phyloP scores from a whole-genome alignment of 1,284 basidiomycete species.

The Anthracocystis setariae region DNA sequence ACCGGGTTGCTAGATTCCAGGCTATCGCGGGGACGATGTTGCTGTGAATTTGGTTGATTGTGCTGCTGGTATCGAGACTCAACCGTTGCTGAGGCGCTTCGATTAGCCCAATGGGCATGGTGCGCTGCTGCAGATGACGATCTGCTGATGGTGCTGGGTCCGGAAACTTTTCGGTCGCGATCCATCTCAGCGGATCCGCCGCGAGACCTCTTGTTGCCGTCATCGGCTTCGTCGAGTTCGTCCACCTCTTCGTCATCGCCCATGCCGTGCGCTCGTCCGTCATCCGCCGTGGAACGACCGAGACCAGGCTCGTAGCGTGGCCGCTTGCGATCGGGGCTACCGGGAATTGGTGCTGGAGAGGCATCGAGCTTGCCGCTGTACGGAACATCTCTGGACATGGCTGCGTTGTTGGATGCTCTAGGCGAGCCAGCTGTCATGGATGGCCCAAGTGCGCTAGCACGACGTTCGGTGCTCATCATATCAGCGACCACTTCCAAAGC shows the following conservation, averaged over 20 bases:
- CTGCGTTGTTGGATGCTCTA: constrained; percentile 18
- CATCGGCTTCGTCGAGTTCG: constrained; percentile 37
- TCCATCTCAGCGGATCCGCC: constrained; percentile 24
- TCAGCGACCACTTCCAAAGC: constrained; percentile 8
- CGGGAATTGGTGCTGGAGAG: constrained; percentile 7
- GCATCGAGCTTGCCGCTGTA: constrained; percentile 10
- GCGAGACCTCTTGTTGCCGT: constrained; percentile 16
- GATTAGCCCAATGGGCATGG: constrained; percentile 31
- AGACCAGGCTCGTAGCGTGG: constrained; percentile 29
- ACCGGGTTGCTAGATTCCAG: constrained; percentile 4
- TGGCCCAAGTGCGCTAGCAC: constrained; percentile 31
- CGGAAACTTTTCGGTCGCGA: constrained; percentile 29
- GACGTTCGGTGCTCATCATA: constrained; percentile 52
- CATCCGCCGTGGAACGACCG: constrained; percentile 1
- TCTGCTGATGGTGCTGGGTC: constrained; percentile 22
- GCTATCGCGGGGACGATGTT: constrained; percentile 19
- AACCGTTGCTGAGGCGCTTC: constrained; percentile 24
- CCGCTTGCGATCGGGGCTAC: constrained; percentile 39
- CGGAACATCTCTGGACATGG: constrained; percentile 30
- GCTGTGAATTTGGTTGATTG: constrained; percentile 11
- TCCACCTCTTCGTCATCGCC: constrained; percentile 41
- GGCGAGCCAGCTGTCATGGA: constrained; percentile 29
- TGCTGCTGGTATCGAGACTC: constrained; percentile 28
- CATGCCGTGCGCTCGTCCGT: constrained; percentile 7
- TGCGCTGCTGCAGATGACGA: constrained; percentile 29